A percentile compares a stretch with the other conserved stretches of the same genome.
phyloP scores from a whole-genome alignment of 73 alveolate species.

The Uronychia setigera region DNA sequence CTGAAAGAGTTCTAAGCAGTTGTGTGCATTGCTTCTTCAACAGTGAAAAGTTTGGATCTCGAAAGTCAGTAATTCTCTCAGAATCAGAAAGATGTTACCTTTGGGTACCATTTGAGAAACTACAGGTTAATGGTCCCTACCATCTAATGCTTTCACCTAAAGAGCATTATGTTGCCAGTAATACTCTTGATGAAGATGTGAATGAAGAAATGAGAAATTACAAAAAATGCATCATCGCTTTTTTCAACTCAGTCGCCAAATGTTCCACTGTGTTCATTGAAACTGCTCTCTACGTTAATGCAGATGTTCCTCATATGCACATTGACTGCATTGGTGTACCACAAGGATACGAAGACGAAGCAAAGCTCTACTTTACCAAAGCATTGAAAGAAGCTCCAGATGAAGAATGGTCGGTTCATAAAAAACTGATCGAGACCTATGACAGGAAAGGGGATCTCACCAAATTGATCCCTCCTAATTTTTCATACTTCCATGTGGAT shows the following conservation, averaged over 20 bases:
- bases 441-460: constrained; percentile 41
- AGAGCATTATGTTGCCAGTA: constrained; percentile 36
- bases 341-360: constrained; percentile 39
- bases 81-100: constrained; percentile 42
- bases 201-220: constrained; percentile 40
- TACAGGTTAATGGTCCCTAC: constrained; percentile 21
- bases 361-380: constrained; percentile 42
- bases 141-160: constrained; percentile 51
- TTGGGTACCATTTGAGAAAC: constrained; percentile 37
- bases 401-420: constrained; percentile 58
- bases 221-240: constrained; percentile 40
- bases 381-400: constrained; percentile 48
- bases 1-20: constrained; percentile 24
- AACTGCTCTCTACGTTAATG: constrained; percentile 38
- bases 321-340: constrained; percentile 48
- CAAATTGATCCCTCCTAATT: constrained; percentile 37
- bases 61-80: constrained; percentile 17
- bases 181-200: constrained; percentile 43
- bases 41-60: constrained; percentile 18
- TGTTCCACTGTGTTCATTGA: constrained; percentile 47
- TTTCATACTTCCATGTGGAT: constrained; percentile 57
- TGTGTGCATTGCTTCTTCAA: constrained; percentile 50
- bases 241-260: constrained; percentile 10
- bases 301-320: constrained; percentile 36
- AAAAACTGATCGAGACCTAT: constrained; percentile 49